Evolutionary conservation across 768 basidiomycete genomes (phyloP).

Genomic region (Calocybe gangraenosa): DNA sequence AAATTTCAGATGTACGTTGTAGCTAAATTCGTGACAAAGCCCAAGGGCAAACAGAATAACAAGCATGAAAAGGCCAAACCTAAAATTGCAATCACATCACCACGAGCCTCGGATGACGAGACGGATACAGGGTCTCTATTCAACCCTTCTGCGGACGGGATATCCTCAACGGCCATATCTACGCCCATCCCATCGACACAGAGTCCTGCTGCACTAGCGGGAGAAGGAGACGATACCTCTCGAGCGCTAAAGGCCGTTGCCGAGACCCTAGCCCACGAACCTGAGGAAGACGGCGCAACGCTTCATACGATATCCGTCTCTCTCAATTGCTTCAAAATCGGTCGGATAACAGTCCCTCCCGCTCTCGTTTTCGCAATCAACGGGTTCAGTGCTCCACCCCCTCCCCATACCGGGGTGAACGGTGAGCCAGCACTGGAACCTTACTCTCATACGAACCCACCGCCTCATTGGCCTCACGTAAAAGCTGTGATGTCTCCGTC

Average conservation of each 20-base stretch:
- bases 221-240: conserved; percentile 16
- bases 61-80: conserved; percentile 22
- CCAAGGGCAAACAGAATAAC: conserved; percentile 25
- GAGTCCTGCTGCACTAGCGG: conserved; percentile 7
- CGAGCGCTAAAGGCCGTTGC: conserved; percentile 29
- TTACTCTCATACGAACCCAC: conserved; percentile 39
- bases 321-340: conserved; percentile 64
- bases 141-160: conserved; percentile 24
- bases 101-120: conserved; percentile 1
- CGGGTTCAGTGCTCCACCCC: conserved; percentile 42
- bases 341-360: conserved; percentile 72
- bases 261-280: conserved; percentile 24
- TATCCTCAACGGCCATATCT: conserved; percentile 14
- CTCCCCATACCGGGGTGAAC: conserved; percentile 3
- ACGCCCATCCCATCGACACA: conserved; percentile 18
- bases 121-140: conserved; percentile 13
- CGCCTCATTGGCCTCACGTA: conserved; percentile 44
- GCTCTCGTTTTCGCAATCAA: conserved; percentile 54
- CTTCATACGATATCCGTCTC: conserved; percentile 64
- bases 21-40: conserved; percentile 58
- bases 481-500: conserved; percentile 31
- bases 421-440: conserved; percentile 25
- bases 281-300: conserved; percentile 50
- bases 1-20: conserved; percentile 61
- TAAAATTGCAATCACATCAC: conserved; percentile 9